A percentile compares a stretch with the other conserved stretches of the same genome.
Conservation (phyloP, 1,284 basidiomycete genomes). For the Mycena citricolor region DNA sequence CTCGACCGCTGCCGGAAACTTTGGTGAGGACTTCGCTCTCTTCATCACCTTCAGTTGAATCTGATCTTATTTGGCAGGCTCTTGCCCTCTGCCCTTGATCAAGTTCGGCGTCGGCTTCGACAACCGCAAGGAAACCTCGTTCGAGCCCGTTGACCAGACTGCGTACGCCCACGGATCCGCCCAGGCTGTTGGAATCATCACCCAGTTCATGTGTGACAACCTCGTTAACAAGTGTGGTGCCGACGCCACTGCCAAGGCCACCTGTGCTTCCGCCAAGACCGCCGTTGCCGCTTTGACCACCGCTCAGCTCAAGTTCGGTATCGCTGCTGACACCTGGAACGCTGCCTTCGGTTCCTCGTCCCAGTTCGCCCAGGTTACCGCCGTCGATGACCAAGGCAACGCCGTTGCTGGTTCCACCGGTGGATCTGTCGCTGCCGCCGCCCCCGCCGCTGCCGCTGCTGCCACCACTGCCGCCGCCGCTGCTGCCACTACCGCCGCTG, state of each 20-base stretch:
- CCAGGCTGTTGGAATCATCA: conserved; percentile 52
- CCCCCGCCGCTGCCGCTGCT: conserved; percentile 14
- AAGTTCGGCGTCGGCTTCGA: conserved; percentile 53
- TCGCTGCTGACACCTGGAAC: conserved; percentile 60
- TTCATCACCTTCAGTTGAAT: background rate
- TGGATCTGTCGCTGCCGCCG: conserved; percentile 10
- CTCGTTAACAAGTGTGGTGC: conserved; percentile 51
- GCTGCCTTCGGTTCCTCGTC: conserved; percentile 46
- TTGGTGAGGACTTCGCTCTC: conserved; percentile 33
- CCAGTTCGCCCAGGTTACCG: conserved; percentile 37
- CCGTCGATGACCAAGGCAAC: conserved; percentile 31
- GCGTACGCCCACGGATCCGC: conserved; percentile 55
- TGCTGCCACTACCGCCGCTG: conserved; percentile 21
- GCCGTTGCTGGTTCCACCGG: conserved; percentile 19
- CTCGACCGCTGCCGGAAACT: conserved; percentile 36
- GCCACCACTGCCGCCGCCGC: conserved; percentile 25
- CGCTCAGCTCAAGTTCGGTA: conserved; percentile 46
- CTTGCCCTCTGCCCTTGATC: conserved; percentile 52
- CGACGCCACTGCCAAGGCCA: conserved; percentile 48
- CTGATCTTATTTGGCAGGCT: background rate
- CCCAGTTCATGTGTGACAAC: conserved; percentile 54
- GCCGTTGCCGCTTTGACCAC: conserved; percentile 45
- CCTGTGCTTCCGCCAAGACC: conserved; percentile 42
- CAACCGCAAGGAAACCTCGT: conserved; percentile 49
- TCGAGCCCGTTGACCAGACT: conserved; percentile 45